A percentile compares a stretch with the other conserved stretches of the same genome.
These are phyloP conservation scores for Trichoderma hamatum DNA, from an alignment of 2,329 filamentous ascomycete genomes.

Conservation along the genomic window DNA sequence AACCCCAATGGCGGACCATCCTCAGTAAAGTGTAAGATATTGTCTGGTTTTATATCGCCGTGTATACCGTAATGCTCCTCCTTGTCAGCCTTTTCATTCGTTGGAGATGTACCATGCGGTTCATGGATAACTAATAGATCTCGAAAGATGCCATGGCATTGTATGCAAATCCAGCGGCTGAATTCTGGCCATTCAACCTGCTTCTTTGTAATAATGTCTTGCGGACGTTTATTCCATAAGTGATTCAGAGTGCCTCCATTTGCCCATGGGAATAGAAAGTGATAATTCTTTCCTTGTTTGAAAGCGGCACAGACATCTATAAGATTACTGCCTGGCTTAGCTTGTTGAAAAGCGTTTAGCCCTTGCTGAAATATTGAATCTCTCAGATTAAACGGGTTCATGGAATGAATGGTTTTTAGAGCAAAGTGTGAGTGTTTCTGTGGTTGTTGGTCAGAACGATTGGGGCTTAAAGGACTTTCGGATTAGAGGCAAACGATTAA, in stretches of 20 bases:
- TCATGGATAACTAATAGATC: not conserved
- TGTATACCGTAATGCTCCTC: not conserved
- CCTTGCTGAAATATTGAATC: not conserved
- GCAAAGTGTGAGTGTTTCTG: not conserved
- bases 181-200: not conserved
- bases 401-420: not conserved
- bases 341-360: not conserved
- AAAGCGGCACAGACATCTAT: not conserved
- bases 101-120: not conserved
- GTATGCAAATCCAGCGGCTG: not conserved
- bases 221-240: not conserved
- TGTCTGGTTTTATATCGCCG: conserved; percentile 1
- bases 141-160: conserved; percentile 1
- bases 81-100: not conserved
- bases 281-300: not conserved
- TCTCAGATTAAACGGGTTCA: not conserved
- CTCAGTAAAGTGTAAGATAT: not conserved
- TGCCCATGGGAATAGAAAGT: not conserved
- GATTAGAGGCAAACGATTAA: not conserved
- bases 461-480: not conserved
- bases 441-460: not conserved
- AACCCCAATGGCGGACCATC: not conserved
- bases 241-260: not conserved
- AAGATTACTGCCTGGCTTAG: not conserved
- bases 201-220: not conserved